Conservation (phyloP, 345 rosid genomes). For the Microcos paniculata region DNA sequence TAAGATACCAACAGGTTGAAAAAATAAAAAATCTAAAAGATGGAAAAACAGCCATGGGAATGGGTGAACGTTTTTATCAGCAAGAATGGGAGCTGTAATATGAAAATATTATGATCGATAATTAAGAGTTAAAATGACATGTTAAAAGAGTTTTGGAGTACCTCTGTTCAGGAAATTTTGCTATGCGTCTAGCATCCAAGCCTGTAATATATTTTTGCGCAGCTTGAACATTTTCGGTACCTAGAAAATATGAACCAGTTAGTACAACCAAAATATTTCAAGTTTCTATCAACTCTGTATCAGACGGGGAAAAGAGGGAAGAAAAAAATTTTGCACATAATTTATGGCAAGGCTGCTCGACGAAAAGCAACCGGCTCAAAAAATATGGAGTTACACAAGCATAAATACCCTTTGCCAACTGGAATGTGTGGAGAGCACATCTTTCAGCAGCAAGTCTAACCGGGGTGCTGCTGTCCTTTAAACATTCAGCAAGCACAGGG, state of each 20-base stretch:
- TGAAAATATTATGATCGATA: background rate
- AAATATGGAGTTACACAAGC: background rate
- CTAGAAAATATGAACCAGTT: slow-evolving; percentile 31
- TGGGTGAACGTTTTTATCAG: background rate
- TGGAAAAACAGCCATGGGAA: background rate
- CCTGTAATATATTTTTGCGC: slow-evolving; percentile 95
- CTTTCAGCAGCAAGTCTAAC: slow-evolving; percentile 92
- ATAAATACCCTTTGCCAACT: slow-evolving; percentile 62
- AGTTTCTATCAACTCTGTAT: background rate
- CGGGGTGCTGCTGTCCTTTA: slow-evolving; percentile 77
- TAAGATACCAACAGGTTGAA: background rate
- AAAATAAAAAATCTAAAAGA: background rate
- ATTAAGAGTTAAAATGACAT: background rate
- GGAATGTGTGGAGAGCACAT: slow-evolving; percentile 79
- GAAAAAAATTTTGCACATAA: background rate
- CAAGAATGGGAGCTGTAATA: no score
- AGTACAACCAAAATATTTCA: background rate
- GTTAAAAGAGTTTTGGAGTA: slow-evolving; percentile 14
- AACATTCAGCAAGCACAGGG: slow-evolving; percentile 78
- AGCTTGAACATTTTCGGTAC: slow-evolving; percentile 71
- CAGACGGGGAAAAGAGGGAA: background rate
- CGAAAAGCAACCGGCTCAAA: background rate
- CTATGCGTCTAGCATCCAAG: slow-evolving; percentile 86
- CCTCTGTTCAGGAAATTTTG: slow-evolving; percentile 81
- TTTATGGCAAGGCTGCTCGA: background rate